Evolutionary conservation across 805 yeast genomes (phyloP).

Genomic region (Candida loeiensis): DNA sequence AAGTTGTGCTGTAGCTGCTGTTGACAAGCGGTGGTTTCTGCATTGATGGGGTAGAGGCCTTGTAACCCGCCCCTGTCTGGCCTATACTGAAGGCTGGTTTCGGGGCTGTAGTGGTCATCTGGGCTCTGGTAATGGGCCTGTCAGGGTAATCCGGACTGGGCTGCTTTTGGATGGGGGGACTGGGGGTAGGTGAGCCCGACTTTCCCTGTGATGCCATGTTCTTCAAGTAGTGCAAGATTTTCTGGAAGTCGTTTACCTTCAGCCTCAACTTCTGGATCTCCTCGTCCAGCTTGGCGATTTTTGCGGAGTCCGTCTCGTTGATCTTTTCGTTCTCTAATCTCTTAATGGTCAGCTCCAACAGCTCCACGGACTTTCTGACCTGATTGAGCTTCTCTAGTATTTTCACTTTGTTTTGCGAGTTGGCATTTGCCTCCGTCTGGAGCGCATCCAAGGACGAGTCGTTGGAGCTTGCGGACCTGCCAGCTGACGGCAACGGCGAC

Average conservation of each 20-base stretch:
- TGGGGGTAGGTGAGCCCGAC: constrained; percentile 2
- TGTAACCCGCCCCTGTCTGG: background rate
- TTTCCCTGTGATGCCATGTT: constrained; percentile 18
- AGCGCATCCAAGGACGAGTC: constrained; percentile 1
- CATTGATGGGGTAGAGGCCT: constrained; percentile 1
- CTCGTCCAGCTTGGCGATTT: constrained; percentile 7
- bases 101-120: constrained; percentile 6
- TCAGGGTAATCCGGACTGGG: constrained; percentile 2
- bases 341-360: constrained; percentile 20
- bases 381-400: constrained; percentile 21
- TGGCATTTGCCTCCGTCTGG: background rate
- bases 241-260: constrained; percentile 21
- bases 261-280: constrained; percentile 14
- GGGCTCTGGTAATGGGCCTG: background rate
- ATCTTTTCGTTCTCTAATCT: constrained; percentile 20
- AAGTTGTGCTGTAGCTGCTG: background rate
- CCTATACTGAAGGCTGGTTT: constrained; percentile 9
- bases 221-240: constrained; percentile 21
- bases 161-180: constrained; percentile 3
- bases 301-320: constrained; percentile 8
- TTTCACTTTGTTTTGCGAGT: background rate
- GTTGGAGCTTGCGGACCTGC: constrained; percentile 1
- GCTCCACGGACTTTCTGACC: constrained; percentile 20
- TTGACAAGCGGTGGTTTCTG: constrained; percentile 3
- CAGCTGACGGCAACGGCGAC: constrained; percentile 4